Evolutionary conservation across 2,329 filamentous ascomycete genomes (phyloP).

Genomic region (Alternaria metachromatica): DNA sequence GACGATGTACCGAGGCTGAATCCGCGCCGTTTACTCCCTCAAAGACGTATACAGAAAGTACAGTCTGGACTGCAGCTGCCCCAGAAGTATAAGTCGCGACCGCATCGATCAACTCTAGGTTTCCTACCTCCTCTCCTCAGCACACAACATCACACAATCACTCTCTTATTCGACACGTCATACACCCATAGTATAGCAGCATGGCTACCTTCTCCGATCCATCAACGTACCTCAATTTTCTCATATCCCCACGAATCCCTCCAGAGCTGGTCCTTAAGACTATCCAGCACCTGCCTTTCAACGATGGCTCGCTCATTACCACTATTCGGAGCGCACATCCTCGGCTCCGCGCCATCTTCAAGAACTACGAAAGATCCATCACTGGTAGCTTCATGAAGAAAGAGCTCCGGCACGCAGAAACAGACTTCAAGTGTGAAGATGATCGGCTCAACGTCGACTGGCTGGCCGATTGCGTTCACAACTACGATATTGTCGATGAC

Average conservation of each 20-base stretch:
- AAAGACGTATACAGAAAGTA: not conserved
- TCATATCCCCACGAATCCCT: slow-evolving; percentile 29
- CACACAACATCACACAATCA: not conserved
- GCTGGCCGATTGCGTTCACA: slow-evolving; percentile 35
- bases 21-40: not conserved
- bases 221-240: slow-evolving; percentile 4
- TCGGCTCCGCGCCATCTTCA: slow-evolving; percentile 24
- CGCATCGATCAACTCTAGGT: not conserved
- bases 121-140: not conserved
- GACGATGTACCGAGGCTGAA: not conserved
- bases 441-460: slow-evolving; percentile 24
- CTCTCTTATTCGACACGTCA: not conserved
- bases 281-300: slow-evolving; percentile 35
- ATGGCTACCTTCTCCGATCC: slow-evolving; percentile 6
- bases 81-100: not conserved
- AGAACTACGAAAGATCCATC: slow-evolving; percentile 35
- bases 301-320: slow-evolving; percentile 26
- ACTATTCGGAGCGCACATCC: slow-evolving; percentile 28
- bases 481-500: slow-evolving; percentile 40
- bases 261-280: slow-evolving; percentile 37
- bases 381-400: slow-evolving; percentile 28
- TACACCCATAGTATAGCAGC: too few relatives aligned
- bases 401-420: slow-evolving; percentile 36
- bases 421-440: slow-evolving; percentile 33
- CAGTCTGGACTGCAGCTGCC: not conserved